phyloP scores from a whole-genome alignment of 306 rosid species.

The Trifolium subterraneum region DNA sequence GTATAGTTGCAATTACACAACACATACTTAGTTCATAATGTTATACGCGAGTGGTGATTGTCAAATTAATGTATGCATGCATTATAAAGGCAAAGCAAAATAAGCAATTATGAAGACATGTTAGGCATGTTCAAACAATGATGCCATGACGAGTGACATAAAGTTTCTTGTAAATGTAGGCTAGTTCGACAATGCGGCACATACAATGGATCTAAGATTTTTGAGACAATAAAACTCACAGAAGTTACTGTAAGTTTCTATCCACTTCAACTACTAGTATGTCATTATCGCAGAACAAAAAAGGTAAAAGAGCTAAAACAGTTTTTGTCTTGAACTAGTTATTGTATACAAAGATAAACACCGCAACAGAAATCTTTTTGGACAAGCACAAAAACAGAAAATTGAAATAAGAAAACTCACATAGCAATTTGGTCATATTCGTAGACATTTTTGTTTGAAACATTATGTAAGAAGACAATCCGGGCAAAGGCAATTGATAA shows the following conservation, averaged over 20 bases:
- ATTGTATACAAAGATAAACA: constrained; percentile 14
- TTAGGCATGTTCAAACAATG: not conserved
- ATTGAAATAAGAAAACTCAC: constrained; percentile 24
- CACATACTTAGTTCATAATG: not conserved
- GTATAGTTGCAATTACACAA: not conserved
- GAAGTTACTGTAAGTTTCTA: not conserved
- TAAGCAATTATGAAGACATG: not conserved
- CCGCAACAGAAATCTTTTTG: not conserved
- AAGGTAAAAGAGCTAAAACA: constrained; percentile 27
- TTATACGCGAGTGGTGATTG: not conserved
- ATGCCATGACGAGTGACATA: not conserved
- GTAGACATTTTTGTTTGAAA: constrained; percentile 12
- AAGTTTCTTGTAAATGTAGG: not conserved
- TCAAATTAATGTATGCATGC: not conserved
- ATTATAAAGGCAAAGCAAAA: not conserved
- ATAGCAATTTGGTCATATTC: constrained; percentile 11
- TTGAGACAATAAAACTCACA: not conserved
- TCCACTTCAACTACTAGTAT: not conserved
- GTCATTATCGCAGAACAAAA: not conserved
- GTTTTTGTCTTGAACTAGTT: constrained; percentile 24
- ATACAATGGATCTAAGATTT: not conserved
- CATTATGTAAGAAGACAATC: constrained; percentile 44
- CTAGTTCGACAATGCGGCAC: not conserved
- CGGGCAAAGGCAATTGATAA: not conserved
- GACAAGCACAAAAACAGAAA: too few species aligned